Percentiles rank a stretch among this genome's conserved stretches.
Evolutionary conservation across 768 basidiomycete species (phyloP).

Genomic region (Strobilomyces dryophilus): DNA sequence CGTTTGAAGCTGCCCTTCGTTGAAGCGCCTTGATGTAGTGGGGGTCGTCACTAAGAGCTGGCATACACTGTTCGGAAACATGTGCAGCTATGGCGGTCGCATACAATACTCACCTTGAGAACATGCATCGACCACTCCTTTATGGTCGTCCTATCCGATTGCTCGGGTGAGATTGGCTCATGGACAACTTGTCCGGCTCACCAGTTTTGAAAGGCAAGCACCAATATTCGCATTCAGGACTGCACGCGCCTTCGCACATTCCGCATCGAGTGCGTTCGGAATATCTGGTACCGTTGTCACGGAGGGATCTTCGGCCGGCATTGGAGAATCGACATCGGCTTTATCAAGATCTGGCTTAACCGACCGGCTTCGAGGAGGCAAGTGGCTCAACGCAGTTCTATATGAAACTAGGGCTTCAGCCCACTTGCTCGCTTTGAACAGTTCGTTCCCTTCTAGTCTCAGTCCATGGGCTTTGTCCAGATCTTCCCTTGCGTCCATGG

Average conservation of each 20-base stretch:
- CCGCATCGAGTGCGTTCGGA: conserved; percentile 36
- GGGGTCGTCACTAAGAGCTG: conserved; percentile 86
- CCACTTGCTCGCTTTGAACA: conserved; percentile 65
- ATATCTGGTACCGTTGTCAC: conserved; percentile 7
- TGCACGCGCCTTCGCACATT: conserved; percentile 59
- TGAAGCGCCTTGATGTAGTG: conserved; percentile 84
- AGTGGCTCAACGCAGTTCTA: conserved; percentile 55
- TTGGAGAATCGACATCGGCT: conserved; percentile 17
- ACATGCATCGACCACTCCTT: conserved; percentile 77
- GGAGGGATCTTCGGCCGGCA: conserved; percentile 9
- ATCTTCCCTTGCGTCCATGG: conserved; percentile 33
- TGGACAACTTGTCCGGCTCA: conserved; percentile 32
- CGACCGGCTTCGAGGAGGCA: conserved; percentile 48
- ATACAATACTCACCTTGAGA: conserved; percentile 51
- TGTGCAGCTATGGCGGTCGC: not conserved
- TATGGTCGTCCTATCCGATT: conserved; percentile 60
- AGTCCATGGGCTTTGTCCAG: conserved; percentile 53
- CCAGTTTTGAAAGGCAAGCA: conserved; percentile 79
- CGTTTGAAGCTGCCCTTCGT: conserved; percentile 84
- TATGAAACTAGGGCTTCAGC: conserved; percentile 70
- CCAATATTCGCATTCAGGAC: conserved; percentile 84
- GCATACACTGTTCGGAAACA: conserved; percentile 2
- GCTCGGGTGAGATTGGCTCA: not conserved
- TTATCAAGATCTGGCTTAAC: conserved; percentile 16
- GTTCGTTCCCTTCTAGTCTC: conserved; percentile 73